Conservation (phyloP, 805 yeast species). For the Candida methanosorbosa region DNA sequence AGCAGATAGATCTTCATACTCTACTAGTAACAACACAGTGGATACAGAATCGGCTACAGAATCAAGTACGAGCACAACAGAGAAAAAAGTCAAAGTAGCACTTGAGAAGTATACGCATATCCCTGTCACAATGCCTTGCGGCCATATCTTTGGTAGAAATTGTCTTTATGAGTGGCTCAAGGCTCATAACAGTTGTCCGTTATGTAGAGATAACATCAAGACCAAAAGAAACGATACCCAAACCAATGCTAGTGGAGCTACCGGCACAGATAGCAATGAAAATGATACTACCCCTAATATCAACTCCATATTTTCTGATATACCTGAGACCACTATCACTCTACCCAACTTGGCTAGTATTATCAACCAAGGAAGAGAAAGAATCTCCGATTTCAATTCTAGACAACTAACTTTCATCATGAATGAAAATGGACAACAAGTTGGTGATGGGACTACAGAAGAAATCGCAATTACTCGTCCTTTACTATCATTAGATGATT, state of each 20-base stretch:
- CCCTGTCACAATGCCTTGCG: constrained; percentile 74
- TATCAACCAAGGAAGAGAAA: constrained; percentile 21
- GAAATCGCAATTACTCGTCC: no score
- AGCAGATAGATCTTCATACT: neutral
- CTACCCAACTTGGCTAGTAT: constrained; percentile 27
- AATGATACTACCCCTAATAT: neutral
- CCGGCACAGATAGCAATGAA: neutral
- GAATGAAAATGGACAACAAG: constrained; percentile 11
- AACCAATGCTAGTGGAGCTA: neutral
- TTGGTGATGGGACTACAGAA: neutral
- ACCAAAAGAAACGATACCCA: constrained; percentile 13
- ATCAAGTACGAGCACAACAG: constrained; percentile 11
- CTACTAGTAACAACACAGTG: constrained; percentile 17
- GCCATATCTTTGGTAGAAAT: constrained; percentile 78
- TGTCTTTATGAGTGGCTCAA: constrained; percentile 83
- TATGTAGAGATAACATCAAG: constrained; percentile 61
- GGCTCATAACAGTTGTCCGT: constrained; percentile 70
- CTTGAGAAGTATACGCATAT: constrained; percentile 37
- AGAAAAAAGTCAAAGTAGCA: constrained; percentile 3
- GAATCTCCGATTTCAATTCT: constrained; percentile 21
- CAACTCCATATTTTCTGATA: neutral
- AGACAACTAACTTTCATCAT: constrained; percentile 22
- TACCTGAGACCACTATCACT: constrained; percentile 22
- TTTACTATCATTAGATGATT: no score
- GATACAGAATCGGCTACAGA: constrained; percentile 12